Base-by-base conservation (phyloP, 257 asterid genomes). In the Pogostemon cablin region DNA sequence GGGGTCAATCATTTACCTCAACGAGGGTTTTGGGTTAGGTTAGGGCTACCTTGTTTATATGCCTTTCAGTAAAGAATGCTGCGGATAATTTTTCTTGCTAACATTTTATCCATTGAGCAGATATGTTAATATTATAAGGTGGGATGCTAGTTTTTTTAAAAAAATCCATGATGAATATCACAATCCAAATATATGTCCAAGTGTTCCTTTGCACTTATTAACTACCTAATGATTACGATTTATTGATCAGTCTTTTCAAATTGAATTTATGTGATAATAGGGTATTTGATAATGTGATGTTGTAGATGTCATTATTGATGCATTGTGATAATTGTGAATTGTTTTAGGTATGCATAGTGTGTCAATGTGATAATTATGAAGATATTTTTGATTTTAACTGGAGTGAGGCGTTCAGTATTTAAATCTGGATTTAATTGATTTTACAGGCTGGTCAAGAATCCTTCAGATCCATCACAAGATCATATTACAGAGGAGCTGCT, bases 371-470 rank as follows among this genome's bases (percentile, higher is more conserved):
- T 50, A 17, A 12, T 35, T 55, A 5, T 35, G 34, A 39, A 56
- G 38, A 35, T 34, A 55, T 39, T 48, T n/a, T 9, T 64, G 57
- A 75, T 53, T 35, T 35, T 58, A 48, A 43, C 42, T 54, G 41
- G 12, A 62, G 38, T 53, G 48, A 52, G 40, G 49, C 44, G 9
- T 38, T 42, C 47, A 56, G 11, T 75, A 54, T 59, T 9, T 44
- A 4, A 50, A 68, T 68, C 55, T 58, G 42, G 4, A 39, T 70
- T 55, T 67, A 53, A 48, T 66, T 70, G 68, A 48, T 60, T 44
- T 38, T 57, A 53, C 86, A 84, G 87, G 89, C 89, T 4, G 89
- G 87, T 71, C 90, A 85, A 80, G 90, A 85, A 74, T 85, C 90
- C 49, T 85, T 85, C 78, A 80, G 90, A 72, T 85, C 90, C 49